A percentile compares a stretch with the other conserved stretches of the same genome.
phyloP scores from a whole-genome alignment of 345 rosid genomes.

The Durio zibethinus region DNA sequence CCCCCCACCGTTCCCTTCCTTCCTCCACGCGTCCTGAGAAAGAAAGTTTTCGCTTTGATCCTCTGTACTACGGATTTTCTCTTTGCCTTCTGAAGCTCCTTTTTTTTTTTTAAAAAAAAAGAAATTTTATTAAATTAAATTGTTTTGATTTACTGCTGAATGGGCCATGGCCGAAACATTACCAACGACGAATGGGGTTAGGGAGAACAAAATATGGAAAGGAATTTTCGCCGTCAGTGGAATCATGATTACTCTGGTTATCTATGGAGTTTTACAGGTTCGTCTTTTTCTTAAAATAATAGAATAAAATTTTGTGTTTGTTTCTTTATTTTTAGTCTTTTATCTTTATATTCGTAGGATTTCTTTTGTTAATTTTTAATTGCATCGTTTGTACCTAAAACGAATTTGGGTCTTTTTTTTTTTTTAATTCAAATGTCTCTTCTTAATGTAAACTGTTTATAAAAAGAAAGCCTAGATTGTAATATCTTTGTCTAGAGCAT shows the following conservation, averaged over 20 bases:
- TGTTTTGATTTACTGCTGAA: slow-evolving; percentile 25
- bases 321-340: neutral
- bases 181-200: slow-evolving; percentile 30
- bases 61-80: neutral
- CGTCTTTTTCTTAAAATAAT: neutral
- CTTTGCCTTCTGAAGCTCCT: neutral
- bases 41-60: neutral
- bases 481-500: neutral
- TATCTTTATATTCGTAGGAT: neutral
- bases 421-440: neutral
- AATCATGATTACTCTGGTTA: slow-evolving; percentile 88
- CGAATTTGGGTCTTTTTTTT: neutral
- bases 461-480: neutral
- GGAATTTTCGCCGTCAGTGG: slow-evolving; percentile 73
- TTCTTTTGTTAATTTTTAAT: neutral
- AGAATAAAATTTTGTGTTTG: neutral
- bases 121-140: neutral
- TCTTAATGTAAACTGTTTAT: neutral
- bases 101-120: neutral
- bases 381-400: neutral
- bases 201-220: slow-evolving; percentile 64
- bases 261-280: slow-evolving; percentile 91
- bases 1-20: neutral
- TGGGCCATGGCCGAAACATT: slow-evolving; percentile 69
- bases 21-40: neutral